Conservation (phyloP, 2,329 filamentous ascomycete genomes). For the Paecilomyces formosus region DNA sequence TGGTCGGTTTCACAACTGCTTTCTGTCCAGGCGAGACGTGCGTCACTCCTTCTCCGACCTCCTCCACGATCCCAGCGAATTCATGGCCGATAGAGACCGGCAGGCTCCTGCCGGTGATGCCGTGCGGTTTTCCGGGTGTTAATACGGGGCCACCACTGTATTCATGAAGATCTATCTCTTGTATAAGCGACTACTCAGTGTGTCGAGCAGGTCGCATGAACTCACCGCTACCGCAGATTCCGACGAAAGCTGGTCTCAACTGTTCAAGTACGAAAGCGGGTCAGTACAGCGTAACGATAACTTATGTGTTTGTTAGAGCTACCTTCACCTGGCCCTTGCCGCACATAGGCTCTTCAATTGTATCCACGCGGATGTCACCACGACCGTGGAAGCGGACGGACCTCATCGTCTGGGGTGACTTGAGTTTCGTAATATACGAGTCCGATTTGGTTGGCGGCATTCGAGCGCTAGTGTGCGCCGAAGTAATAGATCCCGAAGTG, state of each 20-base stretch:
- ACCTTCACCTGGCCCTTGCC: slow-evolving; percentile 43
- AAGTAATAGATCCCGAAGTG: neutral
- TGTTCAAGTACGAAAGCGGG: slow-evolving; percentile 1
- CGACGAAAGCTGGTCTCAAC: slow-evolving; percentile 18
- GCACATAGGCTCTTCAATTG: slow-evolving; percentile 25
- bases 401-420: slow-evolving; percentile 13
- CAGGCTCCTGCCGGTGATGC: slow-evolving; percentile 48
- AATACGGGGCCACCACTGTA: slow-evolving; percentile 43
- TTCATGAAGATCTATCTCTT: slow-evolving; percentile 41
- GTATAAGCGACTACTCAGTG: neutral
- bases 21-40: slow-evolving; percentile 46
- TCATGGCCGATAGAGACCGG: slow-evolving; percentile 60
- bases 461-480: neutral
- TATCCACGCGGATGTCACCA: slow-evolving; percentile 22
- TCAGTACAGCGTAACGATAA: slow-evolving; percentile 1
- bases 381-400: slow-evolving; percentile 23
- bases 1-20: slow-evolving; percentile 54
- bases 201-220: neutral
- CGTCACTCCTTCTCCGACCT: slow-evolving; percentile 46
- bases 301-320: slow-evolving; percentile 6
- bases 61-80: slow-evolving; percentile 52
- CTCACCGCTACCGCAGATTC: slow-evolving; percentile 18
- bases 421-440: slow-evolving; percentile 6
- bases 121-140: slow-evolving; percentile 45
- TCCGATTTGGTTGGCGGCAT: neutral